phyloP scores from a whole-genome alignment of 1,284 basidiomycete genomes.

The Ceratobasidium sp. region DNA sequence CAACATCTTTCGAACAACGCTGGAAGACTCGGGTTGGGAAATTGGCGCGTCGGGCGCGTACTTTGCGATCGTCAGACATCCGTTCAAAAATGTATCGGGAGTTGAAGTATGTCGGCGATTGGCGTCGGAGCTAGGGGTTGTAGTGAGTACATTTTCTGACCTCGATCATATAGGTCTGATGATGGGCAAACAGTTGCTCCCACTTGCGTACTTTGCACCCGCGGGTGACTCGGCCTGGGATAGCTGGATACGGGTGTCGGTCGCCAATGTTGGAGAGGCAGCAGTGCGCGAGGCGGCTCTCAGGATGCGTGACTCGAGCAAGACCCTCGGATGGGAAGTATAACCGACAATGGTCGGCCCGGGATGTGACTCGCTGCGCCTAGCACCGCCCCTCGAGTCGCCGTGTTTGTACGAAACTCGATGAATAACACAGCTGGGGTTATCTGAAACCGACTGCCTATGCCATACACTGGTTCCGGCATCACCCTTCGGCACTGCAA shows the following conservation, averaged over 20 bases:
- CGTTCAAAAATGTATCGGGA: slow-evolving; percentile 61
- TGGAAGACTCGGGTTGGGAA: slow-evolving; percentile 61
- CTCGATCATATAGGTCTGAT: not conserved
- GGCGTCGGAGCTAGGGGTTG: slow-evolving; percentile 67
- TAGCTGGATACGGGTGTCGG: slow-evolving; percentile 77
- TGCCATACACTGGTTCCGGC: not conserved
- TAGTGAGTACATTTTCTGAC: slow-evolving; percentile 45
- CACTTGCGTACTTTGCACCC: slow-evolving; percentile 70
- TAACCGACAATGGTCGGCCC: too few relatives aligned
- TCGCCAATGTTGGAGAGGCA: slow-evolving; percentile 78
- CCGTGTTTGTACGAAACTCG: not conserved
- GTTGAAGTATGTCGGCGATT: slow-evolving; percentile 65
- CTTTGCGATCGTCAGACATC: slow-evolving; percentile 78
- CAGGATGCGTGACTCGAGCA: slow-evolving; percentile 21
- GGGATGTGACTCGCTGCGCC: not conserved
- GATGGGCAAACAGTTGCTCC: slow-evolving; percentile 60
- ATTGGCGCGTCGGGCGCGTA: slow-evolving; percentile 73
- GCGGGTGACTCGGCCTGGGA: slow-evolving; percentile 50
- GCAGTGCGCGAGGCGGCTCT: slow-evolving; percentile 6
- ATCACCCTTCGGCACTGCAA: not conserved
- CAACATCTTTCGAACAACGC: slow-evolving; percentile 59
- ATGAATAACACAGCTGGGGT: not conserved
- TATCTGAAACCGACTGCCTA: not conserved
- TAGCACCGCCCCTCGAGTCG: not conserved
- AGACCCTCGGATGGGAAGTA: not conserved